phyloP scores from a whole-genome alignment of 2,329 filamentous ascomycete genomes.

The Botrytis medusae region DNA sequence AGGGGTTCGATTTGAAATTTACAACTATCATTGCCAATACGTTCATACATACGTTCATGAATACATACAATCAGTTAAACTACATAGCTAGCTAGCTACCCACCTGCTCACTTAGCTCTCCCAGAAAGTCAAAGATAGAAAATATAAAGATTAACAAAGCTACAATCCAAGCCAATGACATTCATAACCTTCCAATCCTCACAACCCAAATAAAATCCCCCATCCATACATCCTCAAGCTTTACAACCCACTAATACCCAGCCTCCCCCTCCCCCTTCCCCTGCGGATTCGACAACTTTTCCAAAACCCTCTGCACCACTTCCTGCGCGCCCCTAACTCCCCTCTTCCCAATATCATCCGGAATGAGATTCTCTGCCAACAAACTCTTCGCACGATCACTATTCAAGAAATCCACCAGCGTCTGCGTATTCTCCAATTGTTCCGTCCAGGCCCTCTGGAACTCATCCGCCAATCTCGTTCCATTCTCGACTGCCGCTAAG shows the following conservation, averaged over 20 bases:
- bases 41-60: no score
- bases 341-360: conserved; percentile 4
- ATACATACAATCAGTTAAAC: no score
- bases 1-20: no score
- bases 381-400: conserved; percentile 1
- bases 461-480: conserved; percentile 16
- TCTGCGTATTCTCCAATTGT: conserved; percentile 26
- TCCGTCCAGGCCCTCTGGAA: conserved; percentile 20
- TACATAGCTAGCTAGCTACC: no score
- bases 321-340: not conserved
- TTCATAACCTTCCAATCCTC: no score
- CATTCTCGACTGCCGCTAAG: not conserved
- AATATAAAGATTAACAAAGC: not conserved
- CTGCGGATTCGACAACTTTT: conserved; percentile 5
- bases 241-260: no score
- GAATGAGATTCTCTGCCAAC: conserved; percentile 4
- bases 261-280: not conserved
- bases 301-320: conserved; percentile 14
- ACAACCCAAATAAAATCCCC: not conserved
- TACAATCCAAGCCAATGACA: not conserved
- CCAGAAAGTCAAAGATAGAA: not conserved
- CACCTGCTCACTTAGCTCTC: no score
- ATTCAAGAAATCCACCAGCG: conserved; percentile 21
- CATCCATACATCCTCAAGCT: not conserved
- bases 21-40: no score